Conservation (phyloP, 257 asterid genomes). For the Nicotiana knightiana region DNA sequence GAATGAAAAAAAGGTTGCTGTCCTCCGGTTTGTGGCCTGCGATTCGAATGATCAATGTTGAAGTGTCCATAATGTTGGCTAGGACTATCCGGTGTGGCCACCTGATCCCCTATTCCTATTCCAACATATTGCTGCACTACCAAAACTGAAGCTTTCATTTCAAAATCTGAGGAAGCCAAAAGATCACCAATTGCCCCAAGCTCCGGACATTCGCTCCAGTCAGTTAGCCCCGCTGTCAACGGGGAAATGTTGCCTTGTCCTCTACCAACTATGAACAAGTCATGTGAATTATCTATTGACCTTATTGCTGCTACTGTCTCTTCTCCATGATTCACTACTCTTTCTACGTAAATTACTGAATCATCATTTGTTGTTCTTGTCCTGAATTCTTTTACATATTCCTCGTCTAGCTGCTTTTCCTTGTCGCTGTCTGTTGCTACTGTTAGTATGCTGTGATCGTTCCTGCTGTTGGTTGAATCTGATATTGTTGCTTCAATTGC, state of each 20-base stretch:
- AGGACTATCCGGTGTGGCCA: constrained; percentile 47
- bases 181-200: constrained; percentile 90
- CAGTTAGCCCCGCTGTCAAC: constrained; percentile 76
- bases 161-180: constrained; percentile 82
- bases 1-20: constrained; percentile 26
- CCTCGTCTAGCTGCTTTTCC: constrained; percentile 59
- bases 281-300: constrained; percentile 50
- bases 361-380: constrained; percentile 32
- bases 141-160: constrained; percentile 64
- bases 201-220: constrained; percentile 98
- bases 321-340: constrained; percentile 68
- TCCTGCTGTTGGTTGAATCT: background rate
- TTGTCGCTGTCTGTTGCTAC: constrained; percentile 38
- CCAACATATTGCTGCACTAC: constrained; percentile 90
- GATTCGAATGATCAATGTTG: constrained; percentile 11
- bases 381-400: constrained; percentile 50
- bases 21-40: constrained; percentile 24
- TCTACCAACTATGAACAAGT: constrained; percentile 73
- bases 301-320: constrained; percentile 78
- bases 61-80: constrained; percentile 23
- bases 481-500: background rate
- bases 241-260: constrained; percentile 66
- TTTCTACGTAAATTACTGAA: constrained; percentile 41
- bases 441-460: constrained; percentile 29
- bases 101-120: constrained; percentile 36